Percentiles rank a stretch among this genome's conserved stretches.
phyloP scores from a whole-genome alignment of 73 alveolate genomes.

The Paramecium tetraurelia region DNA sequence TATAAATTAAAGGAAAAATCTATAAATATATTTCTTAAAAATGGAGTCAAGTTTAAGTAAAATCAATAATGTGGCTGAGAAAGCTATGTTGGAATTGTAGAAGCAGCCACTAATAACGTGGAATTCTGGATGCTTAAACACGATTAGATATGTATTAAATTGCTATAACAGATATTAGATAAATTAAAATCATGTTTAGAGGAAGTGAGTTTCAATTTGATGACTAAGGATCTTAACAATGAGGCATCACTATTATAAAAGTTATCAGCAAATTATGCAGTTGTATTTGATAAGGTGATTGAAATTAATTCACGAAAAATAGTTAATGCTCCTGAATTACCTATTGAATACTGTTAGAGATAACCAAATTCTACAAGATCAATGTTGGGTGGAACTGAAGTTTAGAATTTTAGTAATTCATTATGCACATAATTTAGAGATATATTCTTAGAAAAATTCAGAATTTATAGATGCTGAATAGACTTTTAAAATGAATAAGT shows the following conservation, averaged over 20 bases:
- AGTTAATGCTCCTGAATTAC: constrained; percentile 33
- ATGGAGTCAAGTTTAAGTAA: neutral
- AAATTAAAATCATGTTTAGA: constrained; percentile 10
- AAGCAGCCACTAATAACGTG: neutral
- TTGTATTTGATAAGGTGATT: constrained; percentile 2
- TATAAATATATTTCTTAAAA: neutral
- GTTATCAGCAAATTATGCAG: neutral
- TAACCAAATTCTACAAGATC: neutral
- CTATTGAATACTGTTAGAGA: constrained; percentile 25
- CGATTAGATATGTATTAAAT: neutral
- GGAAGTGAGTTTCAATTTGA: neutral
- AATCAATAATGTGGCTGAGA: neutral
- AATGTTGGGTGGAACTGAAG: constrained; percentile 13
- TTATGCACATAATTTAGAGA: neutral
- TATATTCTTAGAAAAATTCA: neutral
- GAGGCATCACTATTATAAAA: constrained; percentile 1
- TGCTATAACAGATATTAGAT: constrained; percentile 11
- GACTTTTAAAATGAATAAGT: neutral
- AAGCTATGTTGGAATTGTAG: neutral
- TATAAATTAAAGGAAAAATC: too few relatives aligned
- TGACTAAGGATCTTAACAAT: neutral
- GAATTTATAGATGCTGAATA: constrained; percentile 9
- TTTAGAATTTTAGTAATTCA: neutral
- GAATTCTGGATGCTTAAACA: neutral
- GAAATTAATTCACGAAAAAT: neutral